Evolutionary conservation across 257 asterid species (phyloP).

Genomic region (Solanum chiquidenum): DNA sequence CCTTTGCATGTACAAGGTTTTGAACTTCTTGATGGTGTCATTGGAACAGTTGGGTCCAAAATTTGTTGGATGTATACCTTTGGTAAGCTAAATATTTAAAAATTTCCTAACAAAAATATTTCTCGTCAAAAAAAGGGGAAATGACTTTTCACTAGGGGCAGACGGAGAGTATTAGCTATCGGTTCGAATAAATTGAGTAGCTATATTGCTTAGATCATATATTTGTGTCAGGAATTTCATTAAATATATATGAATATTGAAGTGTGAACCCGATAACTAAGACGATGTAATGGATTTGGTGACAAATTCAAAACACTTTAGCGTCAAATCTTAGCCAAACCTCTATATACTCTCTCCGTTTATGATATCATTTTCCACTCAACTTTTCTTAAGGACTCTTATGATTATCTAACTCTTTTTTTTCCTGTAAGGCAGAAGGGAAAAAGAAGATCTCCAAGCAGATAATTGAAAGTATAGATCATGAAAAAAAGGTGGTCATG

Average conservation of each 20-base stretch:
- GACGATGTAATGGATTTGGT: too few species aligned
- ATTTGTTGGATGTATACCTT: slow-evolving; percentile 4
- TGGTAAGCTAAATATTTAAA: background rate
- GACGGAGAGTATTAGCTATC: too few species aligned
- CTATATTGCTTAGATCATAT: too few species aligned
- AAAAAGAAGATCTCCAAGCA: background rate
- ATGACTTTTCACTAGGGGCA: too few species aligned
- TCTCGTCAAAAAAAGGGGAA: too few species aligned
- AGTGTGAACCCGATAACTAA: too few species aligned
- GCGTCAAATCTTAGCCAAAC: background rate
- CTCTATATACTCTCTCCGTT: background rate
- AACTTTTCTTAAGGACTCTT: too few species aligned
- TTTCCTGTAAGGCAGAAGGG: background rate
- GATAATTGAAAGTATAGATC: background rate
- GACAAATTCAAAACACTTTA: background rate
- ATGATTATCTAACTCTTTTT: background rate
- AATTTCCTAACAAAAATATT: background rate
- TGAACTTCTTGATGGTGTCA: slow-evolving; percentile 2
- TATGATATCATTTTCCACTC: background rate
- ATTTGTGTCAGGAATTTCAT: too few species aligned
- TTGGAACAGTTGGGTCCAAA: slow-evolving; percentile 2
- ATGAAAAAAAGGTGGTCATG: background rate
- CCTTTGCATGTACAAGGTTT: background rate
- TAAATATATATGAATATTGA: too few species aligned
- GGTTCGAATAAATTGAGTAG: too few species aligned